A percentile compares a stretch with the other conserved stretches of the same genome.
Evolutionary conservation across 768 basidiomycete species (phyloP).

Genomic region (Pholiota molesta): DNA sequence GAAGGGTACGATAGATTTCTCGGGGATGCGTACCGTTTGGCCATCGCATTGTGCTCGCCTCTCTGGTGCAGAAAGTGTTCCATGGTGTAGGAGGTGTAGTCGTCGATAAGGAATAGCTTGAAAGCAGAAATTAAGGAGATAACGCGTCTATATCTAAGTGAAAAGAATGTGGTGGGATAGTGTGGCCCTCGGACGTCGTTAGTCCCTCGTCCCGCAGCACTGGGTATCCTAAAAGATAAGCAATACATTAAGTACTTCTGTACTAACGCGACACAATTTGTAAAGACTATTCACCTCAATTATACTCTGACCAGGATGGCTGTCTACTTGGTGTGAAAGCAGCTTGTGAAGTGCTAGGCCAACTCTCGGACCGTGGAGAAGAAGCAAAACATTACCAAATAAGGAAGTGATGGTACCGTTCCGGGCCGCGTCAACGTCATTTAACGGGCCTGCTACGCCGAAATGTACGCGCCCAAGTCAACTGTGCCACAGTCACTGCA

Average conservation of each 20-base stretch:
- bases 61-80: not conserved
- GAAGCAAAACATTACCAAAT: not conserved
- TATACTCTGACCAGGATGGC: not conserved
- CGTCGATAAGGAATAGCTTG: not conserved
- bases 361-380: not conserved
- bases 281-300: not conserved
- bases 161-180: constrained; percentile 2
- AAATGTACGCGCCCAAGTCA: too few relatives aligned
- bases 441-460: too few relatives aligned
- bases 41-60: too few relatives aligned
- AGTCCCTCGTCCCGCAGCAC: not conserved
- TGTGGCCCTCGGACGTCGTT: not conserved
- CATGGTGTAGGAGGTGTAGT: not conserved
- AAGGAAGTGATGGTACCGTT: not conserved
- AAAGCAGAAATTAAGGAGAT: not conserved
- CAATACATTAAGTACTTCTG: too few relatives aligned
- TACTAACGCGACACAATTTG: not conserved
- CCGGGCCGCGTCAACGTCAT: not conserved
- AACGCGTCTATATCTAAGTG: constrained; percentile 5
- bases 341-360: too few relatives aligned
- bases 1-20: not conserved
- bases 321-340: not conserved
- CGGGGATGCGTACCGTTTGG: not conserved
- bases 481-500: too few relatives aligned
- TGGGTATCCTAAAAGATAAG: not conserved